Conservation (phyloP, 805 yeast species). For the Saccharomycopsis lassenensis region DNA sequence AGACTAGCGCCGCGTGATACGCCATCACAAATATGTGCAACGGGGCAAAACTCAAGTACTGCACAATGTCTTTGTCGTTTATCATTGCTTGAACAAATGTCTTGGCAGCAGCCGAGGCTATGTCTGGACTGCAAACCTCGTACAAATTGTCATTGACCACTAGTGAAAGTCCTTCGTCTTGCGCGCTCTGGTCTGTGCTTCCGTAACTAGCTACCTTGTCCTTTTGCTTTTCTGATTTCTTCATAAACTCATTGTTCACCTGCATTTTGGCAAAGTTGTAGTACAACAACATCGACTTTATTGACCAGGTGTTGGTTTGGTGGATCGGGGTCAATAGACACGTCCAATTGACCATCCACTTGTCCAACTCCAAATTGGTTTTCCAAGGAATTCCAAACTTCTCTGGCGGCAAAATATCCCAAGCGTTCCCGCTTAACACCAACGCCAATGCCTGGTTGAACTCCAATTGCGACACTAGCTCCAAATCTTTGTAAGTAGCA, state of each 20-base stretch:
- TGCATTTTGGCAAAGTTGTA: slow-evolving; percentile 71
- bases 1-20: slow-evolving; percentile 51
- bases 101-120: slow-evolving; percentile 54
- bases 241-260: slow-evolving; percentile 37
- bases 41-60: slow-evolving; percentile 51
- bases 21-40: slow-evolving; percentile 65
- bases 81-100: slow-evolving; percentile 49
- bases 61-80: slow-evolving; percentile 46
- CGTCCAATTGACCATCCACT: slow-evolving; percentile 78
- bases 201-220: slow-evolving; percentile 1
- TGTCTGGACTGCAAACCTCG: slow-evolving; percentile 22
- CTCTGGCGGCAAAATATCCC: slow-evolving; percentile 50
- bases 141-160: slow-evolving; percentile 1
- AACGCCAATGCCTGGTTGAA: slow-evolving; percentile 54
- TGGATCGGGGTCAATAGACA: slow-evolving; percentile 51
- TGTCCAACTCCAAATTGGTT: slow-evolving; percentile 54
- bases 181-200: slow-evolving; percentile 7
- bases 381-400: slow-evolving; percentile 59
- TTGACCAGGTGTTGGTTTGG: slow-evolving; percentile 46
- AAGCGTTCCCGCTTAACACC: slow-evolving; percentile 46
- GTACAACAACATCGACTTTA: slow-evolving; percentile 57
- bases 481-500: slow-evolving; percentile 33
- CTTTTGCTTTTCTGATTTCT: slow-evolving; percentile 20
- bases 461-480: slow-evolving; percentile 59
- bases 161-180: slow-evolving; percentile 1